These are phyloP conservation scores for Mycena sp. DNA, from an alignment of 1,284 basidiomycete genomes.

Conservation along the genomic window DNA sequence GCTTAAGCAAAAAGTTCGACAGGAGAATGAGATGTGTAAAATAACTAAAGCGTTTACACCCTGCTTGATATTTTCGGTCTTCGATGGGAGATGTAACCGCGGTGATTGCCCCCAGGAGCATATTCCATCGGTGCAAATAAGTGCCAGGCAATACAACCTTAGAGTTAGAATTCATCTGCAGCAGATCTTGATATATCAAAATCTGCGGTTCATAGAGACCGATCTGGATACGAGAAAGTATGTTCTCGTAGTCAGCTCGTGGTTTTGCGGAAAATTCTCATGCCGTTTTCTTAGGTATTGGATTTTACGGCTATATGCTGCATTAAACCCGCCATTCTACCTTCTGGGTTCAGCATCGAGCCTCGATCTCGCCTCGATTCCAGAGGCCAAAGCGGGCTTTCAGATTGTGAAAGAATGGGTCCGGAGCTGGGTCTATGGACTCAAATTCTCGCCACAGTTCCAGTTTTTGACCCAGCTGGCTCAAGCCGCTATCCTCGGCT, in stretches of 20 bases:
- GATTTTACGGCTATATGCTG: conserved; percentile 50
- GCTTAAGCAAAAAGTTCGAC: conserved; percentile 43
- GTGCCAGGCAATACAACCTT: conserved; percentile 44
- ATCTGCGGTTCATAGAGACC: conserved; percentile 30
- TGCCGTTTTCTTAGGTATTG: conserved; percentile 41
- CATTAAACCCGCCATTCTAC: conserved; percentile 49
- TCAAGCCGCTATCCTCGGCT: conserved; percentile 19
- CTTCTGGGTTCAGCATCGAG: conserved; percentile 47
- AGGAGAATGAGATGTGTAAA: conserved; percentile 39
- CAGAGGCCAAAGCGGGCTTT: conserved; percentile 46
- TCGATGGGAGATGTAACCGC: conserved; percentile 45
- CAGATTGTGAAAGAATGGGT: conserved; percentile 52
- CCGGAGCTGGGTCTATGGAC: conserved; percentile 22
- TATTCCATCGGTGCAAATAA: conserved; percentile 35
- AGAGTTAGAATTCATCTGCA: conserved; percentile 56
- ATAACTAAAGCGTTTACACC: conserved; percentile 34
- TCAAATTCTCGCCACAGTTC: conserved; percentile 19
- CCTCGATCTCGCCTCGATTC: conserved; percentile 46
- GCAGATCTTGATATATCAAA: conserved; percentile 57
- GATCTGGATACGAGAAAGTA: neutral
- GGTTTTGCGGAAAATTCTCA: conserved; percentile 11
- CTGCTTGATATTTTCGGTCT: conserved; percentile 49
- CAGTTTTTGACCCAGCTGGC: conserved; percentile 23
- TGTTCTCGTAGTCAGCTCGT: conserved; percentile 1
- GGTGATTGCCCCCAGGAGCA: conserved; percentile 51